Evolutionary conservation across 495 filamentous ascomycete species (phyloP).

Genomic region (Talaromyces proteolyticus): DNA sequence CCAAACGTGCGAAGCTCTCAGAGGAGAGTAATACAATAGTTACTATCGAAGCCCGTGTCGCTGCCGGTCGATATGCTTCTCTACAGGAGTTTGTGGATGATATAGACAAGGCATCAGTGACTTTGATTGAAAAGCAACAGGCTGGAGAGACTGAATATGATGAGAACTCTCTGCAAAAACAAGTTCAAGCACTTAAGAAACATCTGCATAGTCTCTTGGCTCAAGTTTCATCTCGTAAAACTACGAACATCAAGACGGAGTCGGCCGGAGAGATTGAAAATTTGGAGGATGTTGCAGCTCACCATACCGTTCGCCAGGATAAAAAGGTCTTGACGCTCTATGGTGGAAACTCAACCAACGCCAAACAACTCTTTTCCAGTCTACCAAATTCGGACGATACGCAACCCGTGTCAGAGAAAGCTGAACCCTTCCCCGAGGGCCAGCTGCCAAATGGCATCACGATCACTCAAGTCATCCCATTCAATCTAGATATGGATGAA

Average conservation of each 20-base stretch:
- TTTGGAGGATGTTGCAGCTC: slow-evolving; percentile 29
- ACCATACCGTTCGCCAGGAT: slow-evolving; percentile 28
- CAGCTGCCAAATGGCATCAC: slow-evolving; percentile 69
- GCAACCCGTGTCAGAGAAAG: slow-evolving; percentile 29
- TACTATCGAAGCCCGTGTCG: slow-evolving; percentile 35
- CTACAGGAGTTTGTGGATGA: slow-evolving; percentile 44
- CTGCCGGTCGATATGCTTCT: slow-evolving; percentile 34
- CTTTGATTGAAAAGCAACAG: slow-evolving; percentile 32
- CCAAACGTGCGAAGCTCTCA: slow-evolving; percentile 44
- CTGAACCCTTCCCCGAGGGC: slow-evolving; percentile 50
- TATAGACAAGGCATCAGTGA: slow-evolving; percentile 41
- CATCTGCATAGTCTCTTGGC: slow-evolving; percentile 42
- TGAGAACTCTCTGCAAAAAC: slow-evolving; percentile 34
- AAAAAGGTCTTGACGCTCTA: slow-evolving; percentile 65
- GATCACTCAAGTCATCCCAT: slow-evolving; percentile 61
- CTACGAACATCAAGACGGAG: slow-evolving; percentile 34
- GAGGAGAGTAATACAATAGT: slow-evolving; percentile 27
- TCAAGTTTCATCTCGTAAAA: slow-evolving; percentile 28
- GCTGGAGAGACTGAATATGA: background rate
- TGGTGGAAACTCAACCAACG: slow-evolving; percentile 57
- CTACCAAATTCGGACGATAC: slow-evolving; percentile 43
- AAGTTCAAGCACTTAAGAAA: slow-evolving; percentile 41
- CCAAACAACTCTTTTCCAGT: slow-evolving; percentile 80
- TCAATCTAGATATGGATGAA: slow-evolving; percentile 30
- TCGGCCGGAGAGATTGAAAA: slow-evolving; percentile 14